These are phyloP conservation scores for Peniophora sp. DNA, from an alignment of 1,284 basidiomycete species.

Conservation along the genomic window DNA sequence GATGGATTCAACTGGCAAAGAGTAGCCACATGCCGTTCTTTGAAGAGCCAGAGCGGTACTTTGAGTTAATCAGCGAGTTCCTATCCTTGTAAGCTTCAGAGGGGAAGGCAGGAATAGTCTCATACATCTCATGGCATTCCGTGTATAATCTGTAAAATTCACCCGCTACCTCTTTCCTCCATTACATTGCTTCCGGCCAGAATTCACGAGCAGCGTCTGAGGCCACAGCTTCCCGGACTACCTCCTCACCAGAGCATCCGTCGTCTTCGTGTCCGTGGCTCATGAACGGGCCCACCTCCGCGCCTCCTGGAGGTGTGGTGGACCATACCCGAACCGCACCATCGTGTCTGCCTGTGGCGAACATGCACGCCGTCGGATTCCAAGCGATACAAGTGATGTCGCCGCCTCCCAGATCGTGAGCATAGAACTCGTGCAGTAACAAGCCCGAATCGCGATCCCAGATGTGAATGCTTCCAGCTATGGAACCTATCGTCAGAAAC, in stretches of 20 bases:
- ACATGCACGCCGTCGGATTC: conserved; percentile 69
- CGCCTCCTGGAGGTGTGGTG: not conserved
- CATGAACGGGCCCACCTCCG: too few species aligned
- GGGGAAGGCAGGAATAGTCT: too few species aligned
- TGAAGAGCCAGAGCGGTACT: conserved; percentile 21
- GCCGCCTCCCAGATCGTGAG: conserved; percentile 48
- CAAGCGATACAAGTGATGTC: conserved; percentile 73
- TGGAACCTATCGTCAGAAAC: conserved; percentile 4
- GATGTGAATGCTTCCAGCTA: conserved; percentile 73
- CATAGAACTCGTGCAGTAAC: conserved; percentile 56
- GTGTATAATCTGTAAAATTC: too few species aligned
- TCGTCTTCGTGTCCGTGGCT: too few species aligned
- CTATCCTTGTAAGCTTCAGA: conserved; percentile 1
- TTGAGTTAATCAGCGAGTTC: conserved; percentile 15
- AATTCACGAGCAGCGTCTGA: too few species aligned
- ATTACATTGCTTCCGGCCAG: too few species aligned
- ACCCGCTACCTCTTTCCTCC: too few species aligned
- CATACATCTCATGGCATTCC: too few species aligned
- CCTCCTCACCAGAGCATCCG: too few species aligned
- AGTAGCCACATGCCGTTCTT: conserved; percentile 19
- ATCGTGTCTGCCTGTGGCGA: conserved; percentile 71
- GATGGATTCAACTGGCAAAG: conserved; percentile 20
- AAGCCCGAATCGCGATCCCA: conserved; percentile 74
- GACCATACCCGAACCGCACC: conserved; percentile 69
- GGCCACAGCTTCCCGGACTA: too few species aligned